Conservation (phyloP, 2,329 filamentous ascomycete genomes). For the Colletotrichum trifolii region DNA sequence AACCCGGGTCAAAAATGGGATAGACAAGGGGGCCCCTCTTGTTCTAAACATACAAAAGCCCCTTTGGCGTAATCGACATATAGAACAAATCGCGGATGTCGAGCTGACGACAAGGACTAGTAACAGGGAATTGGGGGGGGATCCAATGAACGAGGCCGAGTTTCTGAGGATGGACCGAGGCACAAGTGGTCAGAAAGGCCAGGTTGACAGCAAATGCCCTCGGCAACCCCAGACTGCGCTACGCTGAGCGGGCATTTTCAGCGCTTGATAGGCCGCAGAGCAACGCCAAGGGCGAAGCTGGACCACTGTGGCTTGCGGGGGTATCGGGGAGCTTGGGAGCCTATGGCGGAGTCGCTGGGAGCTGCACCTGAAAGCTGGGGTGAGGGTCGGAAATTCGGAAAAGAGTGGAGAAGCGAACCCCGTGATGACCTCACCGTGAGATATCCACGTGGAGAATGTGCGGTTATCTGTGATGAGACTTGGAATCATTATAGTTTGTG, state of each 20-base stretch:
- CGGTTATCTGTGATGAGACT: background rate
- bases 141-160: constrained; percentile 29
- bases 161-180: constrained; percentile 35
- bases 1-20: constrained; percentile 3
- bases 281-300: constrained; percentile 23
- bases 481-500: background rate
- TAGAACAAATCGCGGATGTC: too few species aligned
- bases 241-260: constrained; percentile 12
- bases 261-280: constrained; percentile 21
- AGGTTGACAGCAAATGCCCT: constrained; percentile 32
- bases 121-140: constrained; percentile 6
- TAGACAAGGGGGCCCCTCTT: constrained; percentile 17
- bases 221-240: constrained; percentile 33
- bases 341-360: constrained; percentile 17
- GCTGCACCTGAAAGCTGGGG: constrained; percentile 25
- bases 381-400: constrained; percentile 28
- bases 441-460: constrained; percentile 25
- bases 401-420: constrained; percentile 21
- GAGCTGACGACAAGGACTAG: background rate
- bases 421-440: constrained; percentile 34
- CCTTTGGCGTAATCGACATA: background rate
- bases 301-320: constrained; percentile 30
- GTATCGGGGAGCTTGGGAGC: constrained; percentile 18
- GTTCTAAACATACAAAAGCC: constrained; percentile 7
- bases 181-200: constrained; percentile 22